Evolutionary conservation across 306 rosid genomes (phyloP).

Genomic region (Coriaria nepalensis): DNA sequence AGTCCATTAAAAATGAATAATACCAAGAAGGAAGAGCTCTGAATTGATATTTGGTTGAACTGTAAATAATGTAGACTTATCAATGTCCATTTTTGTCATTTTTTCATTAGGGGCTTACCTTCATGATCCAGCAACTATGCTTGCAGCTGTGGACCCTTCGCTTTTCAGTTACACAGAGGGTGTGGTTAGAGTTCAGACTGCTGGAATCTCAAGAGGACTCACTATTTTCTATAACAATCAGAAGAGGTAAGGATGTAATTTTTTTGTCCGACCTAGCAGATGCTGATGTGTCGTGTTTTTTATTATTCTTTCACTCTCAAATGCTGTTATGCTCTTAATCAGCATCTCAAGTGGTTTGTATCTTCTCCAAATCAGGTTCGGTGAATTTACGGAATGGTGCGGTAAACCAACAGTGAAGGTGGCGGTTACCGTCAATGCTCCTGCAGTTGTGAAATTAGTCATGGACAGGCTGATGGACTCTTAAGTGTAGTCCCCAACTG

Average conservation of each 20-base stretch:
- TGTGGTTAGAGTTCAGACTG: constrained; percentile 76
- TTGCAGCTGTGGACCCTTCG: constrained; percentile 70
- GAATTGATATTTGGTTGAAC: not conserved
- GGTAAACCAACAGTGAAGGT: constrained; percentile 71
- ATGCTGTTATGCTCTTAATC: not conserved
- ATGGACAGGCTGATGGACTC: constrained; percentile 68
- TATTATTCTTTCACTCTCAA: too few relatives aligned
- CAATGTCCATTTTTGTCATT: not conserved
- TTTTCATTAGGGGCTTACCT: constrained; percentile 63
- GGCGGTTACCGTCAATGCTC: constrained; percentile 89
- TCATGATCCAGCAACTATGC: constrained; percentile 73
- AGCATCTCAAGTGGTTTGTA: not conserved
- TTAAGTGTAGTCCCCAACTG: constrained; percentile 1
- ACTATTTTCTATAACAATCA: constrained; percentile 57
- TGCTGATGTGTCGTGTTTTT: too few relatives aligned
- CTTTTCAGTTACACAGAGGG: constrained; percentile 72
- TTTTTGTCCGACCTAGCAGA: too few relatives aligned
- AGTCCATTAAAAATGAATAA: not conserved
- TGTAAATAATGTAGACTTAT: constrained; percentile 6
- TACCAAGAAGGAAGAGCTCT: too few relatives aligned
- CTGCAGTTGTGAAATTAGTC: constrained; percentile 37
- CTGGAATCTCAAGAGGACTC: constrained; percentile 81
- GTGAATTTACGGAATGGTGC: constrained; percentile 74
- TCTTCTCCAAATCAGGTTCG: constrained; percentile 41
- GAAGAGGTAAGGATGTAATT: constrained; percentile 39